These are phyloP conservation scores for Blastobotrys arbuscula DNA, from an alignment of 1,139 yeast species.

Conservation along the genomic window DNA sequence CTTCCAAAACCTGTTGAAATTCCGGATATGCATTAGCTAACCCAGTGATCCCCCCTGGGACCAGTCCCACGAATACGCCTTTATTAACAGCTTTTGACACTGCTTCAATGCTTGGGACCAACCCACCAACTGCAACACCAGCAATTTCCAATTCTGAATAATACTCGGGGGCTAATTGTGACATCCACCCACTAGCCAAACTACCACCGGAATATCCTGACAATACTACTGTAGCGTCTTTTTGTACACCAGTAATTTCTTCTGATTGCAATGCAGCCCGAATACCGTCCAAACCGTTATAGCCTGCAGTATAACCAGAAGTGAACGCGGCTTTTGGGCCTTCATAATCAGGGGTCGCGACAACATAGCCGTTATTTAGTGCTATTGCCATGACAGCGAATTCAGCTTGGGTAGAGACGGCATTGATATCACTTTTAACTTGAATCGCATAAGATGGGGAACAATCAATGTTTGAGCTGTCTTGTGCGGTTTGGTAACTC, in stretches of 20 bases:
- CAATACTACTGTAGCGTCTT: slow-evolving; percentile 18
- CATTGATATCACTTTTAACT: not conserved
- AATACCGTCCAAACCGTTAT: slow-evolving; percentile 21
- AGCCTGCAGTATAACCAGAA: slow-evolving; percentile 22
- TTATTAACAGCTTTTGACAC: slow-evolving; percentile 14
- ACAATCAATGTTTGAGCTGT: slow-evolving; percentile 26
- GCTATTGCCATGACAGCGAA: slow-evolving; percentile 16
- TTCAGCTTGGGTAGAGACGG: slow-evolving; percentile 4
- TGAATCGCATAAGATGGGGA: slow-evolving; percentile 28
- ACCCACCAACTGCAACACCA: slow-evolving; percentile 16
- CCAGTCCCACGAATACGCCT: slow-evolving; percentile 25
- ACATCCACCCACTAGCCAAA: slow-evolving; percentile 32
- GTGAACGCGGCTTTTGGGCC: slow-evolving; percentile 23
- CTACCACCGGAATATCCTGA: slow-evolving; percentile 34
- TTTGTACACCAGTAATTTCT: slow-evolving; percentile 17
- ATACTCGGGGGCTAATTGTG: slow-evolving; percentile 27
- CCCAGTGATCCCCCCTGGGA: slow-evolving; percentile 29
- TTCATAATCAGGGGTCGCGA: slow-evolving; percentile 22
- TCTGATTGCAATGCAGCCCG: slow-evolving; percentile 20
- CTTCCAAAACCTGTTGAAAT: slow-evolving; percentile 11
- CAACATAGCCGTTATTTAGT: slow-evolving; percentile 18
- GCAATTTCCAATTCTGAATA: slow-evolving; percentile 26
- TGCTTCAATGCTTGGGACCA: slow-evolving; percentile 15
- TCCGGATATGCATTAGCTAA: slow-evolving; percentile 29
- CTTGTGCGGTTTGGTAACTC: slow-evolving; percentile 29